Base-by-base conservation (phyloP, 192 early-diverging fungal genomes). In the Oehlia diaphana region DNA sequence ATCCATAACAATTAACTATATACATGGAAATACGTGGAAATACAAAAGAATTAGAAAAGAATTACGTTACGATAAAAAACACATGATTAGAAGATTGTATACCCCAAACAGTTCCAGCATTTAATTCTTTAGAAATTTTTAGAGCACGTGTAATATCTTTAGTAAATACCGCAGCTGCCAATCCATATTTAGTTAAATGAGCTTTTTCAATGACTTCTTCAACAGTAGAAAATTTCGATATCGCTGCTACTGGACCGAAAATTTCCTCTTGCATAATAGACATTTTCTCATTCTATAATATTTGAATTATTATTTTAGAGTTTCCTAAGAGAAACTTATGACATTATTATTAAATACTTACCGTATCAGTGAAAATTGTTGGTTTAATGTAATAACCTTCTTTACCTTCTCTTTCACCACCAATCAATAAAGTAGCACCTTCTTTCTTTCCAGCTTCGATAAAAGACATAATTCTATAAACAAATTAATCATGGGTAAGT, bases 191-290 rank as follows among this genome's bases (percentile, higher is more conserved):
- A 3, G 92, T 93, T 42, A 89, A 83, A 80, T 95, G 92, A 44
- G 94, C 92, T 66, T 86, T 86, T 68, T 88, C 82, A 23, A 96
- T 75, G 6, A 80, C 94, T 73, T 96, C 94, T 1, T 93, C 94
- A 61, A 92, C 88, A 13, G 87, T 88, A 28, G 88, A 86, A 76
- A 96, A 96, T 61, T 93, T 92, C 81, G 88, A 81, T 6, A 96
- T 86, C 65, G 87, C 88, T 9, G 94, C 89, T 8, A 96, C 95
- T 9, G 94, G 95, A n/a, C 94, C 94, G 86, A 96, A 96, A 63
- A 95, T 93, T 84, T 96, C 94, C 71, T 96, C 93, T 74, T 89
- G 83, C 61, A 91, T 85, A 28, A 93, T 83, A 31, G 77, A 82
- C 83, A 89, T 85, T 0, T 81, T 78, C 10, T 91, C 87, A 61